These are phyloP conservation scores for Hypoxylon sp. DNA, from an alignment of 2,329 filamentous ascomycete species.

Conservation along the genomic window DNA sequence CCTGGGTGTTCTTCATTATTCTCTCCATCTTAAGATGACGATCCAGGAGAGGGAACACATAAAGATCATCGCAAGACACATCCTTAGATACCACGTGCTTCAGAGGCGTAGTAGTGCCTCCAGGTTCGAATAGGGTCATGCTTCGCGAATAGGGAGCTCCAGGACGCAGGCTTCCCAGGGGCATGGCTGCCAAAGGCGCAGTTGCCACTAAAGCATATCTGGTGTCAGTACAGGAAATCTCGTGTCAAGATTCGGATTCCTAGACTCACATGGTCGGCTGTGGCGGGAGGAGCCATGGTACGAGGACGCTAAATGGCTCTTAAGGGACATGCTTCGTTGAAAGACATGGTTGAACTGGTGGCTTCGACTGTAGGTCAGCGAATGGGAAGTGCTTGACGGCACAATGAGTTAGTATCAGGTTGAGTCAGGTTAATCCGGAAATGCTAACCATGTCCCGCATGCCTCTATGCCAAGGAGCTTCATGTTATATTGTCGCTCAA, in stretches of 20 bases:
- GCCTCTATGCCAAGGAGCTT: not conserved
- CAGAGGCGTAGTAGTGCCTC: not conserved
- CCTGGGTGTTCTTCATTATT: not conserved
- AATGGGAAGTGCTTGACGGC: not conserved
- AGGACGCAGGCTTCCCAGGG: not conserved
- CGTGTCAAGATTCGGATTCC: not conserved
- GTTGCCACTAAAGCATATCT: not conserved
- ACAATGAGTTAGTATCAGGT: not conserved
- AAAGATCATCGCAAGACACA: not conserved
- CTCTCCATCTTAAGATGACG: not conserved
- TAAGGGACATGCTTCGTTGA: not conserved
- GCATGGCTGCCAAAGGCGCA: not conserved
- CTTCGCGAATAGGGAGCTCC: not conserved
- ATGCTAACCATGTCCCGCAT: not conserved
- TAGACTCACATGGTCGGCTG: not conserved
- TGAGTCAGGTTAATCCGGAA: too few species aligned
- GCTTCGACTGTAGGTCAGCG: not conserved
- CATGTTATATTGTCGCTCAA: not conserved
- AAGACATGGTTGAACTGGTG: slow-evolving; percentile 2
- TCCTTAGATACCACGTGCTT: not conserved
- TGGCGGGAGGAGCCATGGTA: not conserved
- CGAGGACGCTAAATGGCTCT: not conserved
- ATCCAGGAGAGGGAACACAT: not conserved
- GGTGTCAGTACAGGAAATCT: not conserved
- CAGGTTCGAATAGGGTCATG: not conserved